These are phyloP conservation scores for Globisporangium barbulae DNA, from an alignment of 352 stramenopile species.

Conservation along the genomic window DNA sequence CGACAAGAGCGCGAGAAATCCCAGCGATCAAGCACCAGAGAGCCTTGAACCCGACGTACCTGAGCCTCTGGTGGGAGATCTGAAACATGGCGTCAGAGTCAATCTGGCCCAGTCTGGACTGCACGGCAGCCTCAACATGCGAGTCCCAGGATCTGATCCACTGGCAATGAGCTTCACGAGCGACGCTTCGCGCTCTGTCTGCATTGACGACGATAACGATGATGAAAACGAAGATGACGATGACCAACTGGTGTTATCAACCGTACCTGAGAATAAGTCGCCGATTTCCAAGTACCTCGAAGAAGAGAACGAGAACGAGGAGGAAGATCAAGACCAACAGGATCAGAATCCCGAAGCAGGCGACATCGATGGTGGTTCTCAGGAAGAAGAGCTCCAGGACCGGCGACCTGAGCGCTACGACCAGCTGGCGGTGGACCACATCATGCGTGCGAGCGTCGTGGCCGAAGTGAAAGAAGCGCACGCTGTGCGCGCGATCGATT, in stretches of 20 bases:
- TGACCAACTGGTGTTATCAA: background rate
- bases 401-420: conserved; percentile 23
- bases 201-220: background rate
- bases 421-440: conserved; percentile 35
- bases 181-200: conserved; percentile 4
- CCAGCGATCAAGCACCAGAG: background rate
- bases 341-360: background rate
- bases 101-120: too few relatives aligned
- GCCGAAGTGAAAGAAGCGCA: conserved; percentile 53
- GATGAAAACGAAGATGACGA: background rate
- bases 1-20: background rate
- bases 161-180: conserved; percentile 1
- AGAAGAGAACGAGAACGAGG: background rate
- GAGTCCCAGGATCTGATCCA: background rate
- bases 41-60: background rate
- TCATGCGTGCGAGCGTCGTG: conserved; percentile 45
- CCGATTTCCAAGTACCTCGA: conserved; percentile 8
- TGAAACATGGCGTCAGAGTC: background rate
- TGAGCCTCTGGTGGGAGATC: background rate
- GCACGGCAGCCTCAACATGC: background rate
- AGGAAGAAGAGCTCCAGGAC: background rate
- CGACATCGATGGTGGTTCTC: background rate
- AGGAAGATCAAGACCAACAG: background rate
- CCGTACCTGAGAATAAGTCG: background rate
- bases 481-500: conserved; percentile 50